Base-by-base conservation (phyloP, 768 basidiomycete species). In the Kwoniella sp. region DNA sequence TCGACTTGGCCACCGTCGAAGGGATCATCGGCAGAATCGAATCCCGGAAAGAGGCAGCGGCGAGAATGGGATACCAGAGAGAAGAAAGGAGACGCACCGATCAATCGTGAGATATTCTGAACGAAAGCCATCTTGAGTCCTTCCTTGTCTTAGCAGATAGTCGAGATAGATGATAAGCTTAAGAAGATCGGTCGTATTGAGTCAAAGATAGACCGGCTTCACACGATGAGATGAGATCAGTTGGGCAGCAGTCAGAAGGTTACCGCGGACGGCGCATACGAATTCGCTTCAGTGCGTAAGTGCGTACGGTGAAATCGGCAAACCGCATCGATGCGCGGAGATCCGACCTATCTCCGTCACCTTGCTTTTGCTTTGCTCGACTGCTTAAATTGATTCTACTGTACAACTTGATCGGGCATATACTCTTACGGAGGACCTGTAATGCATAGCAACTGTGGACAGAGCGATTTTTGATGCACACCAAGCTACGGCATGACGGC, bases 81-180 rank as follows among this genome's bases (percentile, higher is more conserved):
- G 30, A 25, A 47, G 52, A 22, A 28, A 20, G 4, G 17, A 25
- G 37, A 65, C 69, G 17, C 53, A 73, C 72, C 70, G 56, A 73
- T 63, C 51, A 73, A 53, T 56, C 72, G 48, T 17, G 69, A 71
- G 25, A 66, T 52, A 17, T 66, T 69, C 57, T 73, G 72, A 25
- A 67, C 72, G 67, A 73, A 69, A 23, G 72, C 72, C 72, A 73
- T 73, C 17, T 8, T 68, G 51, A 26, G 38, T 45, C 41, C 41
- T 37, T 37, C 13, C 34, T 37, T 5, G 5, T 5, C 34, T 48
- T 48, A 20, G 8, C 20, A 5, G 8, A 4, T 48, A 13, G 34
- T 37, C 34, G 34, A 5, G 34, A 37, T 37, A 5, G 34, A 37
- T 37, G 34, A 37, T 37, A n/a, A n/a, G n/a, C n/a, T n/a, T n/a